Evolutionary conservation across 768 basidiomycete species (phyloP).

Genomic region (Phylloporus sp.): DNA sequence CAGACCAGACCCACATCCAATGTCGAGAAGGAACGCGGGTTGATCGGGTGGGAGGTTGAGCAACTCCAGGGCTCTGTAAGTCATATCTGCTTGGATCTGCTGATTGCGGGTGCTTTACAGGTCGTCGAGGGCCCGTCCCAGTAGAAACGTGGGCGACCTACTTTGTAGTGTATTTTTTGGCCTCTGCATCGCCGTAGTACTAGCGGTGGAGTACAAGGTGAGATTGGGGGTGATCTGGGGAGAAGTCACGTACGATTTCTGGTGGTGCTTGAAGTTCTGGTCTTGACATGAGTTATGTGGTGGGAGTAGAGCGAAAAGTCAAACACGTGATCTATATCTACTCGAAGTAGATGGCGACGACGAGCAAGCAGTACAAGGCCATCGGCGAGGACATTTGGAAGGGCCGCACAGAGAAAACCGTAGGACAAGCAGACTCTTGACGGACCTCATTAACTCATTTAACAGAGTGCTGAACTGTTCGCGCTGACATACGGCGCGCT

Average conservation of each 20-base stretch:
- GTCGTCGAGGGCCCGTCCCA: constrained; percentile 3
- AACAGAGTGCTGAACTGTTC: constrained; percentile 94
- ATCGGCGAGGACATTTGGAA: constrained; percentile 98
- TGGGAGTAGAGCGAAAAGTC: not conserved
- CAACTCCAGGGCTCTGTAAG: constrained; percentile 89
- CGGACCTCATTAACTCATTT: constrained; percentile 10
- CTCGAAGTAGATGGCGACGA: constrained; percentile 73
- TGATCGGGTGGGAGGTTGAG: constrained; percentile 75
- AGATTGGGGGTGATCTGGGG: not conserved
- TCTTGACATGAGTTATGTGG: constrained; percentile 56
- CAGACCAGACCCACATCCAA: constrained; percentile 95
- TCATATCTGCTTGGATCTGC: constrained; percentile 96
- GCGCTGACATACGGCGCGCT: constrained; percentile 95
- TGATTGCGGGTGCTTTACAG: constrained; percentile 82
- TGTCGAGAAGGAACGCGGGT: constrained; percentile 85
- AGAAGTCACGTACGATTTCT: constrained; percentile 62
- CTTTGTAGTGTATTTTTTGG: constrained; percentile 97
- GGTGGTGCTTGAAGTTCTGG: constrained; percentile 87
- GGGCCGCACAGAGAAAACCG: constrained; percentile 89
- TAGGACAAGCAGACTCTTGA: constrained; percentile 36
- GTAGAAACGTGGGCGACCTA: constrained; percentile 32
- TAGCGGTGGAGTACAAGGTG: constrained; percentile 29
- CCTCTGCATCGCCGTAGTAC: constrained; percentile 97
- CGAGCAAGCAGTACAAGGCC: constrained; percentile 79
- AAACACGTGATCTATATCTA: constrained; percentile 22